Base-by-base conservation (phyloP, 108 stramenopile genomes). In the Schizochytrium sp. region DNA sequence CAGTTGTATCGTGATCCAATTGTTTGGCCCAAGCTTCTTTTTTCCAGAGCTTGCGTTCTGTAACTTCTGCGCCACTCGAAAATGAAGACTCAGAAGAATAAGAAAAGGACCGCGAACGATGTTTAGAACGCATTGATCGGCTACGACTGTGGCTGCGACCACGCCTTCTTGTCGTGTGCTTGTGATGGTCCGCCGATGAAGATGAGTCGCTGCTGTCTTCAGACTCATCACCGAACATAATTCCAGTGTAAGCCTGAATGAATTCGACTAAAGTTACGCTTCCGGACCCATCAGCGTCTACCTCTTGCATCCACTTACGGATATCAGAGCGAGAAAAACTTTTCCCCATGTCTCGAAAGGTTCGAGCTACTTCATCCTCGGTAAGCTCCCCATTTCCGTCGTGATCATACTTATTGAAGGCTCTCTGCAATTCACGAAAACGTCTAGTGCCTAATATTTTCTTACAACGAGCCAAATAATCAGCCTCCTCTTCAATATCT, bases 231-330 rank as follows among this genome's bases (percentile, higher is more conserved):
- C 12, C 45, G 28, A 42, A 13, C 50, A 53, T 55, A 7, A 83
- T 55, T 7, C 76, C 76, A 5, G 76, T 55, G 76, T 83, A 83
- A 0, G 76, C 76, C 53, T 83, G 76, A 38, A 83, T 55, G 83
- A 89, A 89, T 83, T 89, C 89, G 17, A 83, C 53, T 2, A 89
- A 58, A 58, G 83, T 83, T 13, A 89, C 76, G 17, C 47, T 89
- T 5, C 89, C 89, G 44, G 60, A 60, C 0, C 83, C 89, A 46
- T 89, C 61, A 46, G 76, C 60, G 83, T 89, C 89, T n/a, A 89
- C 50, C n/a, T 76, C 89, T 19, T 61, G 15, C 3, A 89, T 45
- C 55, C 73, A 76, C 50, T 45, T 17, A 42, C 46, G 57, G 19
- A 89, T 45, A 61, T 83, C 61, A 10, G 38, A 58, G 17, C 76